Evolutionary conservation across 225 moss, liverwort and hornwort genomes (phyloP).

Genomic region (Physcomitrellopsis africana): DNA sequence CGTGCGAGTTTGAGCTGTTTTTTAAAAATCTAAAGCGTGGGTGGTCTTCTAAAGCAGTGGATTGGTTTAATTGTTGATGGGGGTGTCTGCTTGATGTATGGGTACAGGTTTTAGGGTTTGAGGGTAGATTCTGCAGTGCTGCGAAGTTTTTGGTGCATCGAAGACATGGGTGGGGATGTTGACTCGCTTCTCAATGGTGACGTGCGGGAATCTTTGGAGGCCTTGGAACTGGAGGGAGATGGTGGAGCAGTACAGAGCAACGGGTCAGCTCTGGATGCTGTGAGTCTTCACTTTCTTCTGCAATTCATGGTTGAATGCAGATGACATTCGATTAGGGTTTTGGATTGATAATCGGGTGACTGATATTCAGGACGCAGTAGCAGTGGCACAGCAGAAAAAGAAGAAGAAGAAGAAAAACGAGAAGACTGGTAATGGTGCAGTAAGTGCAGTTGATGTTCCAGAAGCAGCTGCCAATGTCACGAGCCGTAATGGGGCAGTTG

Average conservation of each 20-base stretch:
- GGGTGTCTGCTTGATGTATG: too few species aligned
- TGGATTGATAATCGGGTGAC: background rate
- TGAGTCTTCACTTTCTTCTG: conserved; percentile 7
- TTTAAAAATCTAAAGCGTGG: too few species aligned
- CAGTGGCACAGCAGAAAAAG: conserved; percentile 56
- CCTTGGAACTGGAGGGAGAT: conserved; percentile 43
- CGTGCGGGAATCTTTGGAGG: conserved; percentile 24
- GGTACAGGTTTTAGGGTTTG: conserved; percentile 10
- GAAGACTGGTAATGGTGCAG: conserved; percentile 32
- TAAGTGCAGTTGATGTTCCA: conserved; percentile 10
- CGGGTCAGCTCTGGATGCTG: conserved; percentile 28
- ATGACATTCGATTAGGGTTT: conserved; percentile 3
- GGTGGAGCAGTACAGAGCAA: conserved; percentile 21
- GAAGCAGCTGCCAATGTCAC: conserved; percentile 16
- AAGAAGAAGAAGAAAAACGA: conserved; percentile 46
- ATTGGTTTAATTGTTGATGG: too few species aligned
- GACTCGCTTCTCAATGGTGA: conserved; percentile 24
- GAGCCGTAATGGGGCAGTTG: conserved; percentile 19
- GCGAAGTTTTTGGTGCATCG: background rate
- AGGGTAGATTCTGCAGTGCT: conserved; percentile 5
- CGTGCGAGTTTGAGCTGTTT: too few species aligned
- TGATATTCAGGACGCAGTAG: conserved; percentile 32
- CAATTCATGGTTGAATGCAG: background rate
- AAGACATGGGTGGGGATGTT: conserved; percentile 31
- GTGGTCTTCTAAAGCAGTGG: too few species aligned